phyloP scores from a whole-genome alignment of 768 basidiomycete genomes.

The Tricholomella constricta region DNA sequence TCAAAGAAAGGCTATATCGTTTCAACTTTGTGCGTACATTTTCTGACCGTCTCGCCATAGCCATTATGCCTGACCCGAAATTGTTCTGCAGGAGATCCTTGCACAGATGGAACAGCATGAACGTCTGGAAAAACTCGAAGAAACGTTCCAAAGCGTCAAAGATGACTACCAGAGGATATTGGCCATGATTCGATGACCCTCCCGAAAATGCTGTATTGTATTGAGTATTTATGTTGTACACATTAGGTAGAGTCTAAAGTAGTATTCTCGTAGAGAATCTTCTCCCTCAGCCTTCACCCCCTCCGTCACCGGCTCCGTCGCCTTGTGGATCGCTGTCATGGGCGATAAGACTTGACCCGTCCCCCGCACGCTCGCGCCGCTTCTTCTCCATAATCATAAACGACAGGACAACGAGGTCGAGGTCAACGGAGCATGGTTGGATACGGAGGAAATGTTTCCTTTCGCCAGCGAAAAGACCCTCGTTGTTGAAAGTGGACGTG shows the following conservation, averaged over 20 bases:
- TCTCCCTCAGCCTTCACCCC: constrained; percentile 11
- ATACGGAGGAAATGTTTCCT: constrained; percentile 47
- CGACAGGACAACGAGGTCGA: constrained; percentile 55
- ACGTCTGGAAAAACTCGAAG: constrained; percentile 84
- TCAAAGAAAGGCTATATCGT: constrained; percentile 92
- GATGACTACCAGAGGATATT: constrained; percentile 87
- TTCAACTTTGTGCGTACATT: constrained; percentile 83
- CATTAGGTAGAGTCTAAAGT: not conserved
- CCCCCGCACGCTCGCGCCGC: constrained; percentile 41
- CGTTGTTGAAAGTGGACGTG: constrained; percentile 30
- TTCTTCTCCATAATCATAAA: constrained; percentile 60
- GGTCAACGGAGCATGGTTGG: constrained; percentile 48
- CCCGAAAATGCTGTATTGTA: not conserved
- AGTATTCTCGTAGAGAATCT: not conserved
- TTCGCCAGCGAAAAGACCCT: constrained; percentile 52
- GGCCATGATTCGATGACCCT: constrained; percentile 42
- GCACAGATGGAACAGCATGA: constrained; percentile 87
- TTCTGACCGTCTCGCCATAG: not conserved
- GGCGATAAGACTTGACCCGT: constrained; percentile 26
- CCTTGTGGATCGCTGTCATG: constrained; percentile 42
- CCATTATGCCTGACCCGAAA: not conserved
- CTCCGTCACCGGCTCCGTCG: constrained; percentile 37
- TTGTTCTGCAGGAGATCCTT: constrained; percentile 68
- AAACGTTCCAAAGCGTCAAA: constrained; percentile 85
- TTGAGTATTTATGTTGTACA: not conserved